phyloP scores from a whole-genome alignment of 2,329 filamentous ascomycete species.

The Xylaria sp. region DNA sequence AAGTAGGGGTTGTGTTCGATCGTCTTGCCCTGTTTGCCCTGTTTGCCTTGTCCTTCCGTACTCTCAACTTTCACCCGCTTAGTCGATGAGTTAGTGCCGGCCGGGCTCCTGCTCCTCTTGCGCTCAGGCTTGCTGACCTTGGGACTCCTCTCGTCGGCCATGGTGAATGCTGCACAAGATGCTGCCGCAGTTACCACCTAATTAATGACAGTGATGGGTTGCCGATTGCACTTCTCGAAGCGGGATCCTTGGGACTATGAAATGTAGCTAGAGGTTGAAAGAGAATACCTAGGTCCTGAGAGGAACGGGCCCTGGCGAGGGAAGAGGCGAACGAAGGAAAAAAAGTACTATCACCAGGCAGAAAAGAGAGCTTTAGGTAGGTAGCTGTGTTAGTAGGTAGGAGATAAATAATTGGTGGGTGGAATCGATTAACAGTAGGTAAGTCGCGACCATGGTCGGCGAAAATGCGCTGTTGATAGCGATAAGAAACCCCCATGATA shows the following conservation, averaged over 20 bases:
- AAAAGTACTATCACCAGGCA: background rate
- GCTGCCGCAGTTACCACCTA: background rate
- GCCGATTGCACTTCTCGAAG: background rate
- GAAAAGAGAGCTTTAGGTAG: background rate
- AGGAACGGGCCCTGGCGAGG: too few relatives aligned
- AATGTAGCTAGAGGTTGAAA: background rate
- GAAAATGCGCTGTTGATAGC: background rate
- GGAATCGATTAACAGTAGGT: background rate
- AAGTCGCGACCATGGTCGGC: too few relatives aligned
- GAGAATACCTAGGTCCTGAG: too few relatives aligned
- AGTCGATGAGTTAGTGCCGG: conserved; percentile 35
- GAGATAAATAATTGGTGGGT: background rate
- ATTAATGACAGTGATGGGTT: background rate
- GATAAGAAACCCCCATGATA: background rate
- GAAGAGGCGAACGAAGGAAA: background rate
- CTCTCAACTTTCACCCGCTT: conserved; percentile 48
- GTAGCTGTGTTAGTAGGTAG: too few relatives aligned
- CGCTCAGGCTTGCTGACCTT: conserved; percentile 40
- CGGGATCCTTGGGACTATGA: background rate
- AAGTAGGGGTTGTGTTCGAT: conserved; percentile 82
- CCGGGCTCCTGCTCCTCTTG: conserved; percentile 45
- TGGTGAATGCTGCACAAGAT: conserved; percentile 22
- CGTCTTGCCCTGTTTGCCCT: too few relatives aligned
- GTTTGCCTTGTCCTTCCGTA: conserved; percentile 29
- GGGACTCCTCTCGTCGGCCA: conserved; percentile 36